Evolutionary conservation across 805 yeast genomes (phyloP), one percentile per base, ranked within the genome.

Genomic region (Candida chauliodis): DNA sequence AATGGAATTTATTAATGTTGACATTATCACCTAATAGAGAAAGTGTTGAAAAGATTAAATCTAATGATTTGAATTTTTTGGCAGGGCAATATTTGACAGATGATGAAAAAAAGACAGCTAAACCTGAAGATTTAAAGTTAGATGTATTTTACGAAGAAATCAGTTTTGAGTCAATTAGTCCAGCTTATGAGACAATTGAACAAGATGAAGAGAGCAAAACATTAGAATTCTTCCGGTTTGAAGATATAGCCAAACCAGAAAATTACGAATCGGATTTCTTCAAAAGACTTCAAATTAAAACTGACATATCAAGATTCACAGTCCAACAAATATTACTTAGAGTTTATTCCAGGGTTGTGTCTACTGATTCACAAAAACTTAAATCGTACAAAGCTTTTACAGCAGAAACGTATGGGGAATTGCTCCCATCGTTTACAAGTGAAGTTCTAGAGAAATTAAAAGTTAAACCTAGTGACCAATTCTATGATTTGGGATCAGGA

Each of bases 401-500:
- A 6, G 89, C 85, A 46, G 85, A 80, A 51, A 96, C 88, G 1
- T 90, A 90, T 57, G 97, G 97, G 8, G 97, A 90, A 59, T 63
- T 90, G 41, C 67, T 90, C 55, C 97, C 97, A 1, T 65, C 71
- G 4, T 86, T 90, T 48, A 67, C 85, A 29, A 73, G 88, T 28
- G 77, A 71, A 47, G 82, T 85, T 3, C 48, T 69, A 31, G 58
- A 66, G 8, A 84, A 81, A 51, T 81, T 88, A 35, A 72, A 70
- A 1, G 61, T 89, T 35, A 58, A 64, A 25, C 68, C 76, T 1
- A 60, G 58, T 1, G 73, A 76, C 30, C 74, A 68, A n/a, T 89
- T 88, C 51, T 78, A 90, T 45, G 97, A 90, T 59, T 66, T 90
- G 17, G 97, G 97, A 0, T 87, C 95, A 0, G 97, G 97, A 11